Base-by-base conservation (phyloP, 2,329 filamentous ascomycete genomes). In the Colletotrichum australisinense region DNA sequence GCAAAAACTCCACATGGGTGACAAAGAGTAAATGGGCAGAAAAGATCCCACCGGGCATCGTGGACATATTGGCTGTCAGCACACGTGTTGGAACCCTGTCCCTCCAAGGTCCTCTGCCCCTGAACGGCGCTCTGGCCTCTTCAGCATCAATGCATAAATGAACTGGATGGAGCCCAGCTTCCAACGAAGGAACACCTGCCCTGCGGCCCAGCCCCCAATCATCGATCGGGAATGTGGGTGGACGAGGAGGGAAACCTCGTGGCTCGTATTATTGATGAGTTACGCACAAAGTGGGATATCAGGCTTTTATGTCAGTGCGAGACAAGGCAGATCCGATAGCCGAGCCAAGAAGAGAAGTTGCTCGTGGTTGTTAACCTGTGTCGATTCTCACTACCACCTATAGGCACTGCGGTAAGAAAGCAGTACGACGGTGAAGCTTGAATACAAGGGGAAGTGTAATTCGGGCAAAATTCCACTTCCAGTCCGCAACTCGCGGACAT, bases 241-340 rank as follows among this genome's bases (percentile, higher is more conserved):
- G 42, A 6, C 42, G 42, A 49, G 42, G n/a, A n/a, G 8, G n/a
- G 12, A 38, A 22, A 16, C 59, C 9, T 69, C 60, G 66, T 64
- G n/a, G 46, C 53, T 73, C 59, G 32, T 24, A 35, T 19, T n/a
- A 35, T 19, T n/a, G 42, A n/a, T 1, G 35, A 53, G 26, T 14
- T 42, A 32, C 59, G 49, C 32, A 60, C 59, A 24, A 30, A 64
- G 22, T 49, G 32, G 59, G 19, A 56, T 35, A 26, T 35, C n/a
- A 9, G 35, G 14, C 57, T 22, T 19, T 52, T 24, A 28, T 7
- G 59, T 73, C 66, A 73, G 70, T 73, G 70, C 67, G 67, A 62
- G 35, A 56, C 35, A 30, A n/a, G 26, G 71, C 56, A 70, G 71
- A 70, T 70, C 67, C 71, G 71, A 73, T 70, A 62, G 46, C 71